phyloP scores from a whole-genome alignment of 176 grass and related monocot genomes.

The Aegilops tauschii region DNA sequence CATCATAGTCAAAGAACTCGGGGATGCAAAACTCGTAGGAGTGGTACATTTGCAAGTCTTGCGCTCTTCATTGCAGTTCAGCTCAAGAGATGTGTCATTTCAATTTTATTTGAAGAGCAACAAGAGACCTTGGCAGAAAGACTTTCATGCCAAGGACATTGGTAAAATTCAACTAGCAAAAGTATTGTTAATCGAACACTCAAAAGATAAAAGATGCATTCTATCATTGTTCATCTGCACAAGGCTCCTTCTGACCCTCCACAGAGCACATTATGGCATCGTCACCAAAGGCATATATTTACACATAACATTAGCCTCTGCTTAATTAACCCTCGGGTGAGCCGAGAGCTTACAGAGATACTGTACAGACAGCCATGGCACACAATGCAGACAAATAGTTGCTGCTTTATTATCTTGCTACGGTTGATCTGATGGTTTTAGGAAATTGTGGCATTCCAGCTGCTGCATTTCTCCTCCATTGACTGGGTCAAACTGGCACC shows the following conservation, averaged over 20 bases:
- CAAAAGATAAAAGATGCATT: constrained; percentile 11
- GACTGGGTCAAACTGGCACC: constrained; percentile 80
- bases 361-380: constrained; percentile 47
- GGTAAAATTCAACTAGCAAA: too few relatives aligned
- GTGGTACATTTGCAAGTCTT: too few relatives aligned
- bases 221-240: constrained; percentile 31
- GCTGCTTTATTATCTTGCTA: neutral
- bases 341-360: neutral
- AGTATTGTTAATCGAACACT: neutral
- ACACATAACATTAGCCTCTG: constrained; percentile 44
- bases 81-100: too few relatives aligned
- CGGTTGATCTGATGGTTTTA: constrained; percentile 55
- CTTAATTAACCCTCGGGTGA: neutral
- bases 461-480: constrained; percentile 87
- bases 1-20: too few relatives aligned
- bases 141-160: too few relatives aligned
- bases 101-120: too few relatives aligned
- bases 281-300: constrained; percentile 39
- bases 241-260: constrained; percentile 1
- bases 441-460: constrained; percentile 90
- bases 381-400: neutral
- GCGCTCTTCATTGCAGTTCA: too few relatives aligned
- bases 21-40: too few relatives aligned
- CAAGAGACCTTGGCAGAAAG: too few relatives aligned
- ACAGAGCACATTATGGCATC: constrained; percentile 8